Conservation (phyloP, 805 yeast species). For the Candida andamanensis region DNA sequence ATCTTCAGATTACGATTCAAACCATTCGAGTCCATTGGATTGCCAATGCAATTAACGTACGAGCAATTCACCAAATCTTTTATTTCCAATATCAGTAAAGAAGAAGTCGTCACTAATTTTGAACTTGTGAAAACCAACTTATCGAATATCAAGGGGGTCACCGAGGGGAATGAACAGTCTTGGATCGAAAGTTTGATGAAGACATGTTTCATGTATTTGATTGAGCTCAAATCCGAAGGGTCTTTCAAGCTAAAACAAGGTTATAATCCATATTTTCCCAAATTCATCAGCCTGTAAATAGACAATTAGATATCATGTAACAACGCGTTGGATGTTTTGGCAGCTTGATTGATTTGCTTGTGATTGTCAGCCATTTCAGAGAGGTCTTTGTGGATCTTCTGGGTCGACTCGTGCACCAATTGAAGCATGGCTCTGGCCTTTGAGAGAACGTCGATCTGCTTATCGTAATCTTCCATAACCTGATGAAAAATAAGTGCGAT, state of each 20-base stretch:
- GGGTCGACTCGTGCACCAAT: slow-evolving; percentile 10
- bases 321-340: too few species aligned
- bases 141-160: background rate
- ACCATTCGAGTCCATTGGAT: slow-evolving; percentile 13
- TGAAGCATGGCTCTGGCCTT: slow-evolving; percentile 13
- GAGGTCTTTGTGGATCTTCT: slow-evolving; percentile 10
- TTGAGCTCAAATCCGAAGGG: slow-evolving; percentile 4
- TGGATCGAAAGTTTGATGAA: slow-evolving; percentile 8
- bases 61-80: slow-evolving; percentile 4
- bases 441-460: slow-evolving; percentile 6
- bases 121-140: slow-evolving; percentile 4
- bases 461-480: slow-evolving; percentile 7
- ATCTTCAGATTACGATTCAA: slow-evolving; percentile 11
- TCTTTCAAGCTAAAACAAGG: slow-evolving; percentile 4
- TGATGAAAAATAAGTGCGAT: too few species aligned
- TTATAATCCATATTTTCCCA: slow-evolving; percentile 11
- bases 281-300: too few species aligned
- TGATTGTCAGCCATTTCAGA: slow-evolving; percentile 7
- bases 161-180: slow-evolving; percentile 2
- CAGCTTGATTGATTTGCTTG: slow-evolving; percentile 4
- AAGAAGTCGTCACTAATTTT: slow-evolving; percentile 3
- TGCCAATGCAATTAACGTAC: slow-evolving; percentile 8
- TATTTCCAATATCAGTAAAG: slow-evolving; percentile 1
- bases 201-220: slow-evolving; percentile 10
- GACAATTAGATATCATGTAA: too few species aligned